Evolutionary conservation across 2,329 filamentous ascomycete genomes (phyloP).

Genomic region (Cadophora sp.): DNA sequence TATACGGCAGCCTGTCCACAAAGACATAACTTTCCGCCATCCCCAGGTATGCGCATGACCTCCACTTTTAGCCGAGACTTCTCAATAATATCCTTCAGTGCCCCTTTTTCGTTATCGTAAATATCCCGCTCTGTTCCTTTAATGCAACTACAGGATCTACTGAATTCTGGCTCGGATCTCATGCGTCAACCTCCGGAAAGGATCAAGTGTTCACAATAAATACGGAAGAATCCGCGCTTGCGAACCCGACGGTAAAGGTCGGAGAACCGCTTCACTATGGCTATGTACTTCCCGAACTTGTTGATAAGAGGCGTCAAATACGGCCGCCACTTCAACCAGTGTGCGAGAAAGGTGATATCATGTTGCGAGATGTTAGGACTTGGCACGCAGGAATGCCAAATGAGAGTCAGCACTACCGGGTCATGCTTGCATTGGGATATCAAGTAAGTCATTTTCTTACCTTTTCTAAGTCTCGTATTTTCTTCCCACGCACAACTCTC

Average conservation of each 20-base stretch:
- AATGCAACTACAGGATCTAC: slow-evolving; percentile 46
- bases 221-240: slow-evolving; percentile 28
- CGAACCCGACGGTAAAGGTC: slow-evolving; percentile 53
- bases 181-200: slow-evolving; percentile 42
- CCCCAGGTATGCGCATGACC: too few species aligned
- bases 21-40: too few species aligned
- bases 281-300: slow-evolving; percentile 49
- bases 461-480: background rate
- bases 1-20: too few species aligned
- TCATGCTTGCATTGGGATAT: slow-evolving; percentile 62
- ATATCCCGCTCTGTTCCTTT: slow-evolving; percentile 40
- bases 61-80: too few species aligned
- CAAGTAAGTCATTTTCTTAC: slow-evolving; percentile 29
- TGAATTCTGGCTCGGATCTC: slow-evolving; percentile 51
- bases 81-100: too few species aligned
- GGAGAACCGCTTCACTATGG: slow-evolving; percentile 52
- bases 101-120: too few species aligned
- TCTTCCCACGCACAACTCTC: background rate
- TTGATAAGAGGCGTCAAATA: slow-evolving; percentile 47
- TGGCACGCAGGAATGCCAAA: slow-evolving; percentile 73
- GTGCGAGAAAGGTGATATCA: slow-evolving; percentile 60
- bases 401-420: slow-evolving; percentile 52
- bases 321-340: slow-evolving; percentile 56
- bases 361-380: slow-evolving; percentile 64
- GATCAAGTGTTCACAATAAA: slow-evolving; percentile 44